A percentile compares a stretch with the other conserved stretches of the same genome.
These are phyloP conservation scores for Linnemannia exigua DNA, from an alignment of 192 early-diverging fungal genomes.

Conservation along the genomic window DNA sequence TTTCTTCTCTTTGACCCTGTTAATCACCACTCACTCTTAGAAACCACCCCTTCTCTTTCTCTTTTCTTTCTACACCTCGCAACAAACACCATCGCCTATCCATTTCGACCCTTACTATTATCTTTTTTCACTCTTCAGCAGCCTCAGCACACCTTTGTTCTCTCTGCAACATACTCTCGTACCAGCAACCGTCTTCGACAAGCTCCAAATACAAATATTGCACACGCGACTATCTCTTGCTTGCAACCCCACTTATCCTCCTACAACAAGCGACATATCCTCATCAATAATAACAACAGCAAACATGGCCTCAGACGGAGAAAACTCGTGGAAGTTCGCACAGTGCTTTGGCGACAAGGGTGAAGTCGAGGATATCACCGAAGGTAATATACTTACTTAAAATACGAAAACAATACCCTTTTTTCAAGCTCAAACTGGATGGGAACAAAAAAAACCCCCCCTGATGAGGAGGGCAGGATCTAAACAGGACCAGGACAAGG, in stretches of 20 bases:
- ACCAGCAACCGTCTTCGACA: no score
- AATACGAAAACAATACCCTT: background rate
- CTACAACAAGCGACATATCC: background rate
- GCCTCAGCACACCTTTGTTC: background rate
- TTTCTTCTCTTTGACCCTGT: background rate
- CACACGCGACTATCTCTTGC: background rate
- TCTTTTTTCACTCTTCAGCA: background rate
- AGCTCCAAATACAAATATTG: no score
- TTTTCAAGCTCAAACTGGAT: no score
- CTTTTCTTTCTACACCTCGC: background rate
- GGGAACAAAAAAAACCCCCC: background rate
- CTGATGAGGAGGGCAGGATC: background rate
- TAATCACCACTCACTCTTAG: background rate
- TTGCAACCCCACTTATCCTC: background rate
- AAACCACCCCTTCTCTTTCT: background rate
- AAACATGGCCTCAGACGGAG: conserved; percentile 55
- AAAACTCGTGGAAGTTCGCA: conserved; percentile 89
- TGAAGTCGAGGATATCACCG: conserved; percentile 98
- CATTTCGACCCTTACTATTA: background rate
- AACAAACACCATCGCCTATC: background rate
- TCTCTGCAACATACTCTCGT: background rate
- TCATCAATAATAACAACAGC: background rate
- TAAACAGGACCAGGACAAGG: conserved; percentile 1
- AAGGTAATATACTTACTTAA: conserved; percentile 79
- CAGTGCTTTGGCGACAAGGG: conserved; percentile 99